These are phyloP conservation scores for Coprinopsis strossmayeri DNA, from an alignment of 768 basidiomycete genomes.

Conservation along the genomic window DNA sequence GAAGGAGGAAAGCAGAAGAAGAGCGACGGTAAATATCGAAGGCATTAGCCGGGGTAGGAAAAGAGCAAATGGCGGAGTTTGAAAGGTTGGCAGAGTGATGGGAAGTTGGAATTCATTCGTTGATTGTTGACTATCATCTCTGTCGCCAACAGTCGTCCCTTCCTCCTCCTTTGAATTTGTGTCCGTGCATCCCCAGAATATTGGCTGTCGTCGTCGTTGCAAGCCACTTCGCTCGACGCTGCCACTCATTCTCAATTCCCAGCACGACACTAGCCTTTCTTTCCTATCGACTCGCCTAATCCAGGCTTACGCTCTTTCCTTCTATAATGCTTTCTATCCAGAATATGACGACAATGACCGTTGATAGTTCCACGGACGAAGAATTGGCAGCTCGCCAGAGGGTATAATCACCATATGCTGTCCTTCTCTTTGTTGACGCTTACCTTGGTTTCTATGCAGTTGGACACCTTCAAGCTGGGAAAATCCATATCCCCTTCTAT, in stretches of 20 bases:
- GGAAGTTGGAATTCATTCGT: background rate
- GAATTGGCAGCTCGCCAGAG: constrained; percentile 35
- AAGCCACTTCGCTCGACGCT: constrained; percentile 17
- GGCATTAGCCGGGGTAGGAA: constrained; percentile 12
- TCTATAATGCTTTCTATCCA: constrained; percentile 19
- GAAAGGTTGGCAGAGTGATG: constrained; percentile 9
- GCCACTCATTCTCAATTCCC: constrained; percentile 8
- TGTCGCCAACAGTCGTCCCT: constrained; percentile 13
- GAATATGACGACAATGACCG: constrained; percentile 17
- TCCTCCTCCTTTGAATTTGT: constrained; percentile 9
- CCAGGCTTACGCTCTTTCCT: constrained; percentile 24
- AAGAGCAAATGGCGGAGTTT: constrained; percentile 17
- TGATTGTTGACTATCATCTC: constrained; percentile 10
- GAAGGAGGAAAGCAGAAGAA: constrained; percentile 9
- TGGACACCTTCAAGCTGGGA: constrained; percentile 71
- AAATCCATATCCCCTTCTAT: constrained; percentile 33
- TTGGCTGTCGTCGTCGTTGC: constrained; percentile 13
- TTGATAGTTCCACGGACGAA: constrained; percentile 22
- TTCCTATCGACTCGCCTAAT: constrained; percentile 20
- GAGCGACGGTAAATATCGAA: constrained; percentile 14
- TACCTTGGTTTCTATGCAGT: constrained; percentile 33
- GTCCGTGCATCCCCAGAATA: background rate
- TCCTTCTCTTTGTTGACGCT: too few species aligned
- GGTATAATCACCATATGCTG: too few species aligned
- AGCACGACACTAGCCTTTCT: constrained; percentile 10